These are phyloP conservation scores for Xerocomus minutiporus DNA, from an alignment of 1,284 basidiomycete species.

Conservation along the genomic window DNA sequence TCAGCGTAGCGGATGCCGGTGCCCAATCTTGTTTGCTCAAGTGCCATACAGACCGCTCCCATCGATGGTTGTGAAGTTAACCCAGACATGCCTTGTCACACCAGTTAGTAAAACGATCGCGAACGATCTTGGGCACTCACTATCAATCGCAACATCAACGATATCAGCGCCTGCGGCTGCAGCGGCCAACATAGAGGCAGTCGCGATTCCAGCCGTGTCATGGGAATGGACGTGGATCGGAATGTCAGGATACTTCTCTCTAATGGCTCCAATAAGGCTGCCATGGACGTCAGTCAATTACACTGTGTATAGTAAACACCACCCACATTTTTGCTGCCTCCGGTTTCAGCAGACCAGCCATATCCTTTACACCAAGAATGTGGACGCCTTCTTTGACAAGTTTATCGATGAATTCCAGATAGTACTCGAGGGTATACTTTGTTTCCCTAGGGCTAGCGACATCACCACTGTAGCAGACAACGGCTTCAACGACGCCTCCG, in stretches of 20 bases:
- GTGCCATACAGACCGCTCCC: slow-evolving; percentile 91
- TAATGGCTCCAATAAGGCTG: slow-evolving; percentile 89
- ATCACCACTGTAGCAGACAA: slow-evolving; percentile 99
- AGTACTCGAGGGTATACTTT: slow-evolving; percentile 98
- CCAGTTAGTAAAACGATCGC: slow-evolving; percentile 6
- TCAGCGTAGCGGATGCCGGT: slow-evolving; percentile 97
- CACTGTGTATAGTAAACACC: background rate
- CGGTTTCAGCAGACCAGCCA: slow-evolving; percentile 98
- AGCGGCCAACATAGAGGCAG: slow-evolving; percentile 93
- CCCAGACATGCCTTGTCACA: slow-evolving; percentile 85
- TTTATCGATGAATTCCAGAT: slow-evolving; percentile 93
- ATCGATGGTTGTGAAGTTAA: slow-evolving; percentile 98
- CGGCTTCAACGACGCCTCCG: slow-evolving; percentile 95
- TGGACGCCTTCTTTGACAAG: slow-evolving; percentile 96
- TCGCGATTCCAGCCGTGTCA: slow-evolving; percentile 98
- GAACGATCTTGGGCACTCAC: slow-evolving; percentile 41
- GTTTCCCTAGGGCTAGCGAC: slow-evolving; percentile 92
- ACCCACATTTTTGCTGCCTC: slow-evolving; percentile 83
- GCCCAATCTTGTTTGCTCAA: slow-evolving; percentile 93
- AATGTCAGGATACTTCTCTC: slow-evolving; percentile 94
- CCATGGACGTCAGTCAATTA: slow-evolving; percentile 11
- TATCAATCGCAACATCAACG: slow-evolving; percentile 98
- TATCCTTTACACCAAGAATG: slow-evolving; percentile 98
- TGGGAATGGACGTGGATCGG: slow-evolving; percentile 99
- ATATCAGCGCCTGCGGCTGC: slow-evolving; percentile 97